phyloP scores from a whole-genome alignment of 768 basidiomycete genomes.

The Lactarius hengduanensis region DNA sequence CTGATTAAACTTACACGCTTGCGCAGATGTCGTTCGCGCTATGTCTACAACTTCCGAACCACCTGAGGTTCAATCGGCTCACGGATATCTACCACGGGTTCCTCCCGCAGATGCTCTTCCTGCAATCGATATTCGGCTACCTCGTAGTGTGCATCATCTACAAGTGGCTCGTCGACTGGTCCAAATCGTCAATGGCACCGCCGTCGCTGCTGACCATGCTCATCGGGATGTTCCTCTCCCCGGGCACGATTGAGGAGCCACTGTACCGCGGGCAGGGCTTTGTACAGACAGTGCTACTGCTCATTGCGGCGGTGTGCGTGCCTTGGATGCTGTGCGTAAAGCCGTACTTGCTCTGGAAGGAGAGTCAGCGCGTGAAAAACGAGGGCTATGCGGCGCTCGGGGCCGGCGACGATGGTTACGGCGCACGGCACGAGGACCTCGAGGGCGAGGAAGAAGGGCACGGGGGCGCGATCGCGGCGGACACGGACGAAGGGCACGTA shows the following conservation, averaged over 20 bases:
- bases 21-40: conserved; percentile 96
- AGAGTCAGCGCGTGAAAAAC: conserved; percentile 76
- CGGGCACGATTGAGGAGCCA: conserved; percentile 75
- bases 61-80: conserved; percentile 86
- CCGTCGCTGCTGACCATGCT: conserved; percentile 95
- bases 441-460: conserved; percentile 83
- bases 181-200: conserved; percentile 59
- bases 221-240: conserved; percentile 93
- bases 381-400: conserved; percentile 81
- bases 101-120: conserved; percentile 95
- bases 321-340: conserved; percentile 93
- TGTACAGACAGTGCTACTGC: conserved; percentile 75
- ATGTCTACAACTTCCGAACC: conserved; percentile 94
- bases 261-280: conserved; percentile 87
- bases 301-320: conserved; percentile 82
- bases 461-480: conserved; percentile 70
- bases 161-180: conserved; percentile 98
- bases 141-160: conserved; percentile 91
- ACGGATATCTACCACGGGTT: conserved; percentile 93
- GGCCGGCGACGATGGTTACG: conserved; percentile 48
- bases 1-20: background rate
- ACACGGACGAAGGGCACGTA: conserved; percentile 72
- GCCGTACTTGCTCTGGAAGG: conserved; percentile 89
- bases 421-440: conserved; percentile 58
- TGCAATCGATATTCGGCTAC: conserved; percentile 98